Conservation (phyloP, 139 green algal species). For the Spirogloea muscicola region DNA sequence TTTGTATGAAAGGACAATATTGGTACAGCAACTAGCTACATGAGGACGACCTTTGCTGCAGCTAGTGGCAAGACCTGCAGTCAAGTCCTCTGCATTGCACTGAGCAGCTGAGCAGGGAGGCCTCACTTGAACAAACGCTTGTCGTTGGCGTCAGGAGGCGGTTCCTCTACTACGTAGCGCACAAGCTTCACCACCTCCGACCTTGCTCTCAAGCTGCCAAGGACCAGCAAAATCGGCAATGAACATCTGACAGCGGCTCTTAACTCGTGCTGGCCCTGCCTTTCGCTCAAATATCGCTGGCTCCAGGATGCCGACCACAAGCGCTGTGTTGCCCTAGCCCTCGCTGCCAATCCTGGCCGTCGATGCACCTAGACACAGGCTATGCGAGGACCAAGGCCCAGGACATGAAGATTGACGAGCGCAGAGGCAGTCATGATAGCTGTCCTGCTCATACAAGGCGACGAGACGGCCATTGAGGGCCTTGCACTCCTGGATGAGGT, state of each 20-base stretch:
- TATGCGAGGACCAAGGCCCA: neutral
- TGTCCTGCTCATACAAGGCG: slow-evolving; percentile 45
- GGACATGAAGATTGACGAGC: neutral
- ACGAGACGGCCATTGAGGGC: slow-evolving; percentile 39
- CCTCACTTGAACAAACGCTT: slow-evolving; percentile 51
- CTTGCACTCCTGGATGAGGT: slow-evolving; percentile 58
- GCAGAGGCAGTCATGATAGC: too few species aligned
- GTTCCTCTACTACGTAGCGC: slow-evolving; percentile 47
- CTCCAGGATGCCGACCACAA: neutral
- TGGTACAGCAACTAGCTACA: too few species aligned
- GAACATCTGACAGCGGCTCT: neutral
- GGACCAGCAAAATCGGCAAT: slow-evolving; percentile 6
- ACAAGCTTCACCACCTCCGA: slow-evolving; percentile 35
- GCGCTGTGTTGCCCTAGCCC: neutral
- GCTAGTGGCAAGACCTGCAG: too few species aligned
- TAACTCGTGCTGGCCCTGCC: neutral
- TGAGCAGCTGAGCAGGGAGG: too few species aligned
- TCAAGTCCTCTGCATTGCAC: too few species aligned
- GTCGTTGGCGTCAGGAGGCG: slow-evolving; percentile 34
- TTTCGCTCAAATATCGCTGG: neutral
- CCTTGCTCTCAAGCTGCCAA: slow-evolving; percentile 19
- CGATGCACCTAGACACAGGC: neutral
- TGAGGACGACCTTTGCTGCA: too few species aligned
- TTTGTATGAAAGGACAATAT: too few species aligned
- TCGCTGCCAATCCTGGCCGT: neutral